Evolutionary conservation across 2,329 filamentous ascomycete species (phyloP), one percentile per base, ranked within the genome.

Genomic region (Phaeosphaeriaceae sp.): DNA sequence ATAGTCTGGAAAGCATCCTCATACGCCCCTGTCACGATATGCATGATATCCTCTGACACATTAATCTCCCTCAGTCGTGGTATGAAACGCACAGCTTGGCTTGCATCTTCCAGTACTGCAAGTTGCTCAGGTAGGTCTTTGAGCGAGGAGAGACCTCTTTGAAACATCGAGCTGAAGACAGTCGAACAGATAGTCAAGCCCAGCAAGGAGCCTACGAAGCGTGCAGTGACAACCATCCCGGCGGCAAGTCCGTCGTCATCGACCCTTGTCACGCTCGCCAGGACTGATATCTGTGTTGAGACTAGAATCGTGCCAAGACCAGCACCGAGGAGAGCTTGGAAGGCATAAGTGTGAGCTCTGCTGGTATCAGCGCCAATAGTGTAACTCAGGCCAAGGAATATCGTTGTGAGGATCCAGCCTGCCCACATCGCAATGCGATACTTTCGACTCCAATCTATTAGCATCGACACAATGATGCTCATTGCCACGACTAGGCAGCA

Each of bases 361-460:
- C 16, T 33, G 12, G 5, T 33, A 16, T 33, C 12, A 6, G 30
- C 12, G 12, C 30, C 30, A 4, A 16, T 13, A 16, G 30, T 33
- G 30, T 33, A 33, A 11, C 16, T 33, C 12, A 33, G 30, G 12
- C 30, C 30, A 6, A 33, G 30, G 30, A 33, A 13, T 33, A 45
- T 36, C 11, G 41, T 42, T 8, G 36, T 34, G 28, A 41, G 33
- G 18, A 36, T 36, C 47, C 47, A 50, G 15, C 26, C 21, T 5
- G 9, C 20, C 35, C 33, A 17, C 15, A 50, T 18, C 4, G 17
- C 15, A 28, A 28, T 40, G 6, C n/a, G 23, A 17, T 50, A 50
- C 18, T 41, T 41, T 20, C 47, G 26, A 13, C 32, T 29, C 13
- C 26, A 7, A 7, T 44, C 41, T 11, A 50, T 36, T 4, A 32